Evolutionary conservation across 306 rosid genomes (phyloP).

Genomic region (Cyamopsis tetragonoloba): DNA sequence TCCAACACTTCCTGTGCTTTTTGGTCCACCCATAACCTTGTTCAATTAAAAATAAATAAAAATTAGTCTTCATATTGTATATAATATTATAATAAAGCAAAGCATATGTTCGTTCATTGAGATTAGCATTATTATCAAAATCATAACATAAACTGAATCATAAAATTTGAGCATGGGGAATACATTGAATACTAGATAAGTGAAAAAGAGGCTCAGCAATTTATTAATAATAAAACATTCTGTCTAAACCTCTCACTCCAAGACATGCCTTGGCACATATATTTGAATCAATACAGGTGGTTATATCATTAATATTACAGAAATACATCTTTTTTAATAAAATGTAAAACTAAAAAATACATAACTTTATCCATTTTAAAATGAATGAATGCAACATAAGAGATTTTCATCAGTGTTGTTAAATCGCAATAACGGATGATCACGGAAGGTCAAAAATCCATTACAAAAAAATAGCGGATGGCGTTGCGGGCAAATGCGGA

Average conservation of each 20-base stretch:
- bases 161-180: neutral
- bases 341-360: neutral
- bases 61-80: neutral
- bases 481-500: too few species aligned
- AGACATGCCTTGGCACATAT: neutral
- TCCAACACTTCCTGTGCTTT: constrained; percentile 68
- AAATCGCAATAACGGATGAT: too few species aligned
- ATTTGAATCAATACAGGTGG: neutral
- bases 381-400: neutral
- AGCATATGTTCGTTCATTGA: neutral
- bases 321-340: neutral
- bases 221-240: neutral
- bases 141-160: neutral
- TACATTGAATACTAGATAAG: neutral
- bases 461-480: too few species aligned
- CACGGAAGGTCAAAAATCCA: too few species aligned
- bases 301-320: neutral
- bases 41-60: constrained; percentile 56
- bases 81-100: constrained; percentile 9
- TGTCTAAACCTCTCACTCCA: neutral
- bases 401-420: neutral
- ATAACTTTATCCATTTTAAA: neutral
- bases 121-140: constrained; percentile 9
- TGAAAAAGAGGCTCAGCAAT: neutral
- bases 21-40: constrained; percentile 85